A percentile compares a stretch with the other conserved stretches of the same genome.
phyloP scores from a whole-genome alignment of 768 basidiomycete species.

The Tulasnella sp. region DNA sequence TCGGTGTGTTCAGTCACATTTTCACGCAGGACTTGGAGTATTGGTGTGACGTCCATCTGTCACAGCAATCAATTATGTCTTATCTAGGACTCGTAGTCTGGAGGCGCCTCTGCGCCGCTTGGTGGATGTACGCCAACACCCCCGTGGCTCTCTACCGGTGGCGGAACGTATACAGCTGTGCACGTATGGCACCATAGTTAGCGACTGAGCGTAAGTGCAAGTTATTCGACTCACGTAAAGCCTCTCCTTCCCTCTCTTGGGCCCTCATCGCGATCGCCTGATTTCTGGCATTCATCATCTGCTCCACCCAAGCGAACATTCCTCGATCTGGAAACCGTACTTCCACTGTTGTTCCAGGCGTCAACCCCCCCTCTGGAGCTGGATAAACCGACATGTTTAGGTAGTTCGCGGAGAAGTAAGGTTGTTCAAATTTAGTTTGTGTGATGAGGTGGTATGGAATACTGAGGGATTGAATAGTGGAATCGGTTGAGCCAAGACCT shows the following conservation, averaged over 20 bases:
- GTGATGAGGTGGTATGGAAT: slow-evolving; percentile 9
- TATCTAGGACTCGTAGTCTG: too few species aligned
- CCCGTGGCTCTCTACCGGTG: too few species aligned
- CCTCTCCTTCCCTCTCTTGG: slow-evolving; percentile 3
- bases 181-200: too few species aligned
- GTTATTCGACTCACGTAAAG: slow-evolving; percentile 1
- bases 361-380: slow-evolving; percentile 9
- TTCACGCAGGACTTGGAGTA: too few species aligned
- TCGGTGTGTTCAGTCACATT: too few species aligned
- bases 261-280: neutral
- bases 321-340: slow-evolving; percentile 11
- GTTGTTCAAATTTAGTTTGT: slow-evolving; percentile 10
- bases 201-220: too few species aligned
- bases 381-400: slow-evolving; percentile 12
- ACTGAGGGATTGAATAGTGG: slow-evolving; percentile 8
- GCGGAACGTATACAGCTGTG: too few species aligned
- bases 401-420: slow-evolving; percentile 16
- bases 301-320: slow-evolving; percentile 11
- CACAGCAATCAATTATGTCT: too few species aligned
- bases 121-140: too few species aligned
- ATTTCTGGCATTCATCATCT: slow-evolving; percentile 1
- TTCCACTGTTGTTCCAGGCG: slow-evolving; percentile 7
- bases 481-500: neutral
- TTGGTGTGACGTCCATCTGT: too few species aligned
- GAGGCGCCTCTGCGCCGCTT: too few species aligned